These are phyloP conservation scores for Chlamydomonas incerta DNA, from an alignment of 139 green algal species.

Conservation along the genomic window DNA sequence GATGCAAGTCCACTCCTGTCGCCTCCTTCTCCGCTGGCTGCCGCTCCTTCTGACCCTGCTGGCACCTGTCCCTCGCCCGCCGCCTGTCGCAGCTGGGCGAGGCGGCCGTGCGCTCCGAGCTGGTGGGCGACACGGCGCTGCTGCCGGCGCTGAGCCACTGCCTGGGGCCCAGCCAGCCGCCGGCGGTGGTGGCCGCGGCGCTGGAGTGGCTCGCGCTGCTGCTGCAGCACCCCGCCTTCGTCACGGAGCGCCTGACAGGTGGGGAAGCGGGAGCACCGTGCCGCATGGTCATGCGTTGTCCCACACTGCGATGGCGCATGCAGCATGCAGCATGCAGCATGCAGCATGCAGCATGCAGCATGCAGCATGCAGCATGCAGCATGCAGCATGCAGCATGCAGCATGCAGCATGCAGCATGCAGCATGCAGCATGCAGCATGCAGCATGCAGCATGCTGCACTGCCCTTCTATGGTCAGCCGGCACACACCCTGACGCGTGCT, in stretches of 20 bases:
- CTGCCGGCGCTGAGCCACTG: constrained; percentile 18
- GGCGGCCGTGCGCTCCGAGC: constrained; percentile 1
- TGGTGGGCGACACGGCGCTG: constrained; percentile 25
- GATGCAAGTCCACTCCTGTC: neutral
- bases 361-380: too few species aligned
- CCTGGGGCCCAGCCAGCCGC: constrained; percentile 24
- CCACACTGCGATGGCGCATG: too few species aligned
- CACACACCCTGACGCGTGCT: too few species aligned
- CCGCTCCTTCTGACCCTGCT: neutral
- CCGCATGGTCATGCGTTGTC: too few species aligned
- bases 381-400: too few species aligned
- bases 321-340: too few species aligned
- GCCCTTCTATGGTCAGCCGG: too few species aligned
- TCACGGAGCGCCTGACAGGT: constrained; percentile 30
- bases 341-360: too few species aligned
- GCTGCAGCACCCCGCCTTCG: constrained; percentile 25
- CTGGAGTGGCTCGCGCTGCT: constrained; percentile 38
- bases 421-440: too few species aligned
- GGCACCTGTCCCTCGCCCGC: too few species aligned
- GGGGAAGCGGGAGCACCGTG: neutral
- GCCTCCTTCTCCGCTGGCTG: neutral
- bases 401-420: too few species aligned
- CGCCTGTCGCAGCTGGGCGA: constrained; percentile 2
- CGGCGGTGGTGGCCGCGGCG: constrained; percentile 17
- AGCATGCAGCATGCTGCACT: too few species aligned